These are phyloP conservation scores for Suillus placidus DNA, from an alignment of 768 basidiomycete species.

Conservation along the genomic window DNA sequence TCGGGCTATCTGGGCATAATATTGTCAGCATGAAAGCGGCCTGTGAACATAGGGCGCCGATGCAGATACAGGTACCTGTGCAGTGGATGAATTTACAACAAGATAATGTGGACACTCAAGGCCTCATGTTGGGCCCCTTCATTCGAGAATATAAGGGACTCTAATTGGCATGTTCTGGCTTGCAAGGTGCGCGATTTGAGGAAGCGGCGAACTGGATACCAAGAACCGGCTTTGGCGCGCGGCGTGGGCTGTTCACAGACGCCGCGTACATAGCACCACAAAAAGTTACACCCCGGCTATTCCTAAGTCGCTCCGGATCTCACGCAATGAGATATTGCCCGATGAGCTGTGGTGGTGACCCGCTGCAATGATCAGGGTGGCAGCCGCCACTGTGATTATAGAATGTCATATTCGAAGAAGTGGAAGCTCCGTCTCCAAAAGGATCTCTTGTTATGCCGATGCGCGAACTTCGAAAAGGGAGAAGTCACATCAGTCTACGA, in stretches of 20 bases:
- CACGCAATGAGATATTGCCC: neutral
- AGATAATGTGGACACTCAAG: neutral
- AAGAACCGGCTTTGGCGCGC: neutral
- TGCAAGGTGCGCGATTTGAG: neutral
- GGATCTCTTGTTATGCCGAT: neutral
- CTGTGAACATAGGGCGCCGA: constrained; percentile 6
- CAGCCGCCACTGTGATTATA: neutral
- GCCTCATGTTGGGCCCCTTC: neutral
- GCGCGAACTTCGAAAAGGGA: neutral
- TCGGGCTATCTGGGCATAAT: neutral
- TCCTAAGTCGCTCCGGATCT: neutral
- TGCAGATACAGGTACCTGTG: neutral
- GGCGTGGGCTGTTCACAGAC: neutral
- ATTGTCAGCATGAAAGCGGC: neutral
- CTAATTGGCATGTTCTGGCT: neutral
- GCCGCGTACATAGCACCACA: neutral
- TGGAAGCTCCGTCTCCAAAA: neutral
- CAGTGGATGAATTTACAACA: neutral
- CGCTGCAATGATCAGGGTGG: neutral
- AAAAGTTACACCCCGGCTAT: neutral
- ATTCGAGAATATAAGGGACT: neutral
- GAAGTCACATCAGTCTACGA: neutral
- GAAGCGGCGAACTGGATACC: neutral
- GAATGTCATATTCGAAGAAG: neutral
- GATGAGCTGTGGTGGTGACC: neutral